Percentiles rank a stretch among this genome's conserved stretches.
These are phyloP conservation scores for Lichtheimia corymbifera DNA, from an alignment of 371 early-diverging fungal species.

Conservation along the genomic window DNA sequence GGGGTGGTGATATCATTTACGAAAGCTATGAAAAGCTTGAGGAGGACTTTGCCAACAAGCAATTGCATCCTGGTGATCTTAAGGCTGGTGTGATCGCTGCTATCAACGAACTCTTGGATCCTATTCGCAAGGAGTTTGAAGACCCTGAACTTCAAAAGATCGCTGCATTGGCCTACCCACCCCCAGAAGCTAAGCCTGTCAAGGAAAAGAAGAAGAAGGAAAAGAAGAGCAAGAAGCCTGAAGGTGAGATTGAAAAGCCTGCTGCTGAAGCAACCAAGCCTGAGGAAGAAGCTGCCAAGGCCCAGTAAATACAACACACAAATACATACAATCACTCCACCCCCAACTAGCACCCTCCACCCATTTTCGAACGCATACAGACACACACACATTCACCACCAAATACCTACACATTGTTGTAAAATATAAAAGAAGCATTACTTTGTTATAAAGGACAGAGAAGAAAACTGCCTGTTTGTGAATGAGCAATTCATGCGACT, in stretches of 20 bases:
- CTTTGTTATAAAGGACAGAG: background rate
- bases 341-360: background rate
- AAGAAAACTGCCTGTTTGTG: too few species aligned
- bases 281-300: constrained; percentile 4
- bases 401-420: background rate
- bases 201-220: constrained; percentile 19
- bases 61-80: constrained; percentile 97
- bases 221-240: constrained; percentile 12
- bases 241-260: background rate
- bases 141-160: constrained; percentile 66
- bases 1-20: constrained; percentile 84
- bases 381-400: background rate
- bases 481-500: too few species aligned
- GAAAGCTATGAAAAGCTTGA: constrained; percentile 77
- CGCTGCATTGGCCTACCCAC: constrained; percentile 71
- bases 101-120: constrained; percentile 89
- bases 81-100: constrained; percentile 89
- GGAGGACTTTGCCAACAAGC: constrained; percentile 83
- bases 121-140: constrained; percentile 84
- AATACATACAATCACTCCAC: background rate
- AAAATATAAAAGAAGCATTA: background rate
- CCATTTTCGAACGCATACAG: background rate
- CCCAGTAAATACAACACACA: background rate
- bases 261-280: background rate
- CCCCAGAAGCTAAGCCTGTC: constrained; percentile 35